Evolutionary conservation across 2,329 filamentous ascomycete species (phyloP).

Genomic region (Fusarium protoensiforme): DNA sequence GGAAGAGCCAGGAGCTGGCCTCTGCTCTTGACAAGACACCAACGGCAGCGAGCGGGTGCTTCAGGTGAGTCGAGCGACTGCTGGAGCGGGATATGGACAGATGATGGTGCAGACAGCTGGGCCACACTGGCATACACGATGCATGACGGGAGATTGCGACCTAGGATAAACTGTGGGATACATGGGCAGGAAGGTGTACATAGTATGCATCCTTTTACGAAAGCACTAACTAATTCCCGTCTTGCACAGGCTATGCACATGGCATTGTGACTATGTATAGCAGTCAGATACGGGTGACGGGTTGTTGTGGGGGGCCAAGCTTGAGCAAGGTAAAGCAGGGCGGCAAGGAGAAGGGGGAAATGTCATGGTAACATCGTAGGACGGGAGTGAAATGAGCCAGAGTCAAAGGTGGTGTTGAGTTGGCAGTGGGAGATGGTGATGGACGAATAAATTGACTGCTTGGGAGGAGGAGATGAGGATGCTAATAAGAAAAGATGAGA

Average conservation of each 20-base stretch:
- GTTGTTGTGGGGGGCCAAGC: constrained; percentile 19
- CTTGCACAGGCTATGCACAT: background rate
- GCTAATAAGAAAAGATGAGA: background rate
- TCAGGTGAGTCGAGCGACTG: constrained; percentile 36
- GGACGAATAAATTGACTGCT: background rate
- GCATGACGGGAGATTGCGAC: background rate
- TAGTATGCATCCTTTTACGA: background rate
- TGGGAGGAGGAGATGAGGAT: background rate
- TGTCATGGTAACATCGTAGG: constrained; percentile 28
- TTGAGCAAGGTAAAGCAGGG: constrained; percentile 4
- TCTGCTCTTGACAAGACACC: constrained; percentile 21
- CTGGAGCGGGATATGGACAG: background rate
- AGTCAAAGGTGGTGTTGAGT: constrained; percentile 10
- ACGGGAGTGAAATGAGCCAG: constrained; percentile 14
- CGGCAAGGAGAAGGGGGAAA: constrained; percentile 16
- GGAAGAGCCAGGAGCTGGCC: constrained; percentile 14
- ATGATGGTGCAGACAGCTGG: constrained; percentile 5
- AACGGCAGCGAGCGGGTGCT: constrained; percentile 31
- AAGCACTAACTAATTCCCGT: background rate
- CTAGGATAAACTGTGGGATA: background rate
- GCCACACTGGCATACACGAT: background rate
- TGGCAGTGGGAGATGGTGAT: constrained; percentile 13
- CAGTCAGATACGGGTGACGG: constrained; percentile 11
- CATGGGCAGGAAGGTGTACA: background rate
- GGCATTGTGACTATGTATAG: constrained; percentile 39